Evolutionary conservation across 768 basidiomycete genomes (phyloP), one percentile per base, ranked within the genome.

Genomic region (Fibroporia radiculosa): DNA sequence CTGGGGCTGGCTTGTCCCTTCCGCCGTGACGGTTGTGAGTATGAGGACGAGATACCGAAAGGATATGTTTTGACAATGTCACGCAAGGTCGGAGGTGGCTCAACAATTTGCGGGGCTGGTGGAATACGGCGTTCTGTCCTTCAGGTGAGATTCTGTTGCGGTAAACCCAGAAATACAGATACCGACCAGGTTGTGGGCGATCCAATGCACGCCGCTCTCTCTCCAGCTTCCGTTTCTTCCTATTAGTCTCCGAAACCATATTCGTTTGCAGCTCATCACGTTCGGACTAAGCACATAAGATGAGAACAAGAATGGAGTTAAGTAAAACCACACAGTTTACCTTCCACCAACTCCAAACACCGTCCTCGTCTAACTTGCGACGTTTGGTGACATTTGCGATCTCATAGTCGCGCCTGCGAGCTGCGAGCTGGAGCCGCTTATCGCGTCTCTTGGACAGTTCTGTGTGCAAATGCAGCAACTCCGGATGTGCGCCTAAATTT

Each of bases 291-390:
- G 38, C 35, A 16, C 18, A 45, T 27, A 35, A 44, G 33, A 39
- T 26, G 24, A 41, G 19, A 35, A 40, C 16, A 50, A 41, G 10
- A 31, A 8, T 13, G 22, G n/a, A 11, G 20, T 40, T 13, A 40
- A 35, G 38, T 44, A 20, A 27, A 44, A 36, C 53, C 46, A 36
- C 71, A 56, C 54, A 27, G 26, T 44, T 12, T 45, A 89, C 90
- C 69, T 82, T 82, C 95, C 95, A 97, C 75, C 83, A 86, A 49
- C 81, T 81, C 92, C 93, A 95, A 24, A 85, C 79, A 11, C 77
- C 77, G 26, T 76, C 67, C 50, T 92, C 89, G 43, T 92, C 84
- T 4, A 78, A 69, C 44, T 73, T 75, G 22, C 83, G 69, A 50
- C 79, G 75, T 51, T 76, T 80, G 29, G 66, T 67, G 3, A 80